Evolutionary conservation across 2,329 filamentous ascomycete genomes (phyloP).

Genomic region (Aspergillus sp.): DNA sequence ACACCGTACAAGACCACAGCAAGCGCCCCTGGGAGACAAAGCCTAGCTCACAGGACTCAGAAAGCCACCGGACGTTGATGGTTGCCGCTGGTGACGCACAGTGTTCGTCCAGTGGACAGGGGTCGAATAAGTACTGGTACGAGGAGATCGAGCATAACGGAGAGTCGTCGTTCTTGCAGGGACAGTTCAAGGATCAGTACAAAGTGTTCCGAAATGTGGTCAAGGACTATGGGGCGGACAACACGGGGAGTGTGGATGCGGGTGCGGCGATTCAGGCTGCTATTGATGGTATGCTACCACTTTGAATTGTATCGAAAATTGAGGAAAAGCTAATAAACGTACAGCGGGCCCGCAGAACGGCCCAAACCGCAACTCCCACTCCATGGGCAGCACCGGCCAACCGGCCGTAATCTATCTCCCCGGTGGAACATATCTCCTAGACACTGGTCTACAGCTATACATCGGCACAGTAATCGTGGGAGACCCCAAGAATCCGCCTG

Average conservation of each 20-base stretch:
- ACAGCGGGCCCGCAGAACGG: constrained; percentile 20
- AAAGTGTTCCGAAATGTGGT: constrained; percentile 33
- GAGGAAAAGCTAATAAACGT: background rate
- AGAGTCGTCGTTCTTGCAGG: constrained; percentile 20
- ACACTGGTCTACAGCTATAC: constrained; percentile 18
- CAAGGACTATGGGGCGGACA: constrained; percentile 26
- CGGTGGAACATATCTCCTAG: constrained; percentile 22
- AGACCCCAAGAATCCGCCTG: constrained; percentile 39
- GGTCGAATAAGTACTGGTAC: constrained; percentile 20
- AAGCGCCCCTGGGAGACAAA: constrained; percentile 12
- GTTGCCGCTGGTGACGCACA: background rate
- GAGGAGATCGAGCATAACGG: constrained; percentile 23
- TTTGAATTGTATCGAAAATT: too few relatives aligned
- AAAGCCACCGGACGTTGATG: constrained; percentile 5
- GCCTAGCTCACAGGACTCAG: background rate
- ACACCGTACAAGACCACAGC: constrained; percentile 10
- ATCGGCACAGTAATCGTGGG: constrained; percentile 33
- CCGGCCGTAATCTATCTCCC: constrained; percentile 27
- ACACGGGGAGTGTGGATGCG: constrained; percentile 24
- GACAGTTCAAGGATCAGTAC: constrained; percentile 21
- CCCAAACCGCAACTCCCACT: constrained; percentile 16
- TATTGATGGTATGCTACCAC: constrained; percentile 17
- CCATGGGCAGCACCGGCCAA: constrained; percentile 25
- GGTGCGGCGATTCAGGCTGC: constrained; percentile 23
- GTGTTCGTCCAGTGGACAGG: constrained; percentile 3